phyloP scores from a whole-genome alignment of 352 stramenopile species.

The Pythium graminicola region DNA sequence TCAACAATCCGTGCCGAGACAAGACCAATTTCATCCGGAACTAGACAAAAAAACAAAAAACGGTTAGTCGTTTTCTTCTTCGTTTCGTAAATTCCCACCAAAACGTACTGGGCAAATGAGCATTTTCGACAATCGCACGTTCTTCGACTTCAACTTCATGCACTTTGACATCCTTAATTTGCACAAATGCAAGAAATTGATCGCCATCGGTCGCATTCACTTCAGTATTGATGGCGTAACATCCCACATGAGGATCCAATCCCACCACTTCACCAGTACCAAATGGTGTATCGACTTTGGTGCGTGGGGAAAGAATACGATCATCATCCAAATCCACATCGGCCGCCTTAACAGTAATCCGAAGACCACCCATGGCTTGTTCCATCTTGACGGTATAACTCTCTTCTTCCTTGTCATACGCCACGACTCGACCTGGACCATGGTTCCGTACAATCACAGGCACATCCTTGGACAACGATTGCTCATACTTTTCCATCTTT shows the following conservation, averaged over 20 bases:
- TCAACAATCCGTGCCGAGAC: slow-evolving; percentile 80
- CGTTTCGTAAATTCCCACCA: slow-evolving; percentile 1
- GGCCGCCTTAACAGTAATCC: slow-evolving; percentile 58
- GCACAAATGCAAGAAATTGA: slow-evolving; percentile 78
- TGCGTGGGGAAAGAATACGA: slow-evolving; percentile 77
- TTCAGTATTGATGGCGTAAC: slow-evolving; percentile 84
- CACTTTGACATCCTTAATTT: slow-evolving; percentile 67
- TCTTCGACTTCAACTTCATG: slow-evolving; percentile 71
- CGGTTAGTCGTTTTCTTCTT: slow-evolving; percentile 14
- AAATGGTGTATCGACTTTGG: slow-evolving; percentile 81
- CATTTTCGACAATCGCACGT: slow-evolving; percentile 74
- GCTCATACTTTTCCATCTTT: slow-evolving; percentile 78
- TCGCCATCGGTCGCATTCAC: slow-evolving; percentile 65
- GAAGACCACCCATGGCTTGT: slow-evolving; percentile 51
- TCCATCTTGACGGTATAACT: slow-evolving; percentile 72
- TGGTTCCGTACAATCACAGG: slow-evolving; percentile 73
- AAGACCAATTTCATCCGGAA: slow-evolving; percentile 76
- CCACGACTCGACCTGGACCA: slow-evolving; percentile 60
- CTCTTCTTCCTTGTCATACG: slow-evolving; percentile 76
- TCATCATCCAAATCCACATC: slow-evolving; percentile 81
- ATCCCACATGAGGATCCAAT: slow-evolving; percentile 81
- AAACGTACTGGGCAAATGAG: slow-evolving; percentile 66
- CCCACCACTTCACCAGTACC: slow-evolving; percentile 75
- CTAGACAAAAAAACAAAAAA: slow-evolving; percentile 25
- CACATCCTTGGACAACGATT: slow-evolving; percentile 81